phyloP scores from a whole-genome alignment of 106 monocot genomes.

The Alisma plantagoaquatica region DNA sequence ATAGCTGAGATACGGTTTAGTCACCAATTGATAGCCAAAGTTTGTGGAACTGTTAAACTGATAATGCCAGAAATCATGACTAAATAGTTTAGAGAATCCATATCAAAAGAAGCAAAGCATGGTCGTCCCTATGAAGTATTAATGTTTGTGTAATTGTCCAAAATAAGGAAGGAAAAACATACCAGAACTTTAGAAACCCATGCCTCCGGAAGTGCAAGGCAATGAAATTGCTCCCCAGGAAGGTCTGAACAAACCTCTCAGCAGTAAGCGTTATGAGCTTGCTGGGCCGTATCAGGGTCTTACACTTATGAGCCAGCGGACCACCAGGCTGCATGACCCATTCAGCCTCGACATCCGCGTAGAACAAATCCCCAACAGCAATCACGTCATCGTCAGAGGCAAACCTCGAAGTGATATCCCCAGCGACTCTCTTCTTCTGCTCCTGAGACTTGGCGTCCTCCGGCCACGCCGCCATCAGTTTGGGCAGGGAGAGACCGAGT shows the following conservation, averaged over 20 bases:
- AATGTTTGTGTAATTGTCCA: too few species aligned
- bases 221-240: slow-evolving; percentile 63
- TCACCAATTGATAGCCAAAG: too few species aligned
- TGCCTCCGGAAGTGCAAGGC: slow-evolving; percentile 72
- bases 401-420: slow-evolving; percentile 47
- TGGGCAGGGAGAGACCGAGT: slow-evolving; percentile 44
- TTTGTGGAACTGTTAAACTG: too few species aligned
- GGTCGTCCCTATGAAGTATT: too few species aligned
- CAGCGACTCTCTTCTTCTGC: slow-evolving; percentile 48
- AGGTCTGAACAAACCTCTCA: slow-evolving; percentile 71
- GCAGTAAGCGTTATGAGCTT: slow-evolving; percentile 54
- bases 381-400: slow-evolving; percentile 51
- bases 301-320: slow-evolving; percentile 62
- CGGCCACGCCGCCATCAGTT: slow-evolving; percentile 55
- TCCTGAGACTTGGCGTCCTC: slow-evolving; percentile 51
- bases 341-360: slow-evolving; percentile 71
- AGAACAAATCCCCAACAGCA: slow-evolving; percentile 74
- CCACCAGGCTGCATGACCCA: slow-evolving; percentile 85
- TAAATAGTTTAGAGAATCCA: too few species aligned
- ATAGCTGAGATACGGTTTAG: too few species aligned
- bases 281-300: slow-evolving; percentile 52
- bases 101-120: too few species aligned
- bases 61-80: too few species aligned
- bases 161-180: slow-evolving; percentile 3
- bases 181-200: slow-evolving; percentile 86